Evolutionary conservation across 2,329 filamentous ascomycete species (phyloP), one percentile per base, ranked within the genome.

Genomic region (Aspergillus fischeri): DNA sequence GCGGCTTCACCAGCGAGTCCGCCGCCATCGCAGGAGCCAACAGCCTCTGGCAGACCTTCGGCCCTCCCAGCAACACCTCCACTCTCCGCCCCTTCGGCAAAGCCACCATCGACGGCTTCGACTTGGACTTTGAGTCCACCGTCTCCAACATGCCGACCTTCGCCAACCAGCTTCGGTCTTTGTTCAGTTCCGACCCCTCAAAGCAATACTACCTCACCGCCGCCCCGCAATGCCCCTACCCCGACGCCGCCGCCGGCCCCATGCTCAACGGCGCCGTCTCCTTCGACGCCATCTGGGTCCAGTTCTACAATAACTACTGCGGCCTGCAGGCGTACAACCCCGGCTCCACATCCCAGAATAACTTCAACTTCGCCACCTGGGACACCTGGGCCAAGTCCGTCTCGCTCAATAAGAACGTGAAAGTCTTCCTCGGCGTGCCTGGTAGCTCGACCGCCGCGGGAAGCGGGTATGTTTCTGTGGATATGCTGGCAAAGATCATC

Each of bases 271-370:
- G 78, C 1, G 71, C 74, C 1, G 81, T 87, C 8, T 64, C 71
- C 14, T 82, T 88, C 58, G 85, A 88, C 67, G 84, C 83, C 29
- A 71, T 88, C 60, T 83, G 81, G 70, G 79, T 87, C 29, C 85
- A 88, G 71, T 88, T 88, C 72, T 88, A 88, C 73, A 87, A 88
- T 78, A 88, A 88, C 77, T 83, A 76, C 68, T 90, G 87, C 70
- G 85, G 85, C n/a, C 73, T 84, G 1, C 70, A 77, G 59, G 79
- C 77, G 28, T 90, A 80, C 73, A 64, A 73, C 1, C 54, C 73
- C 0, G 80, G 80, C 5, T 58, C 75, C 0, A 54, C 63, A 9
- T 74, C 70, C 0, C 82, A 83, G 66, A 77, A 74, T 53, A 81
- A 80, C 62, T 88, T 83, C 75, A 87, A 89, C 74, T 83, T 86